Percentiles rank a stretch among this genome's conserved stretches.
Evolutionary conservation across 176 grass and related monocot species (phyloP).

Genomic region (Poa annua): DNA sequence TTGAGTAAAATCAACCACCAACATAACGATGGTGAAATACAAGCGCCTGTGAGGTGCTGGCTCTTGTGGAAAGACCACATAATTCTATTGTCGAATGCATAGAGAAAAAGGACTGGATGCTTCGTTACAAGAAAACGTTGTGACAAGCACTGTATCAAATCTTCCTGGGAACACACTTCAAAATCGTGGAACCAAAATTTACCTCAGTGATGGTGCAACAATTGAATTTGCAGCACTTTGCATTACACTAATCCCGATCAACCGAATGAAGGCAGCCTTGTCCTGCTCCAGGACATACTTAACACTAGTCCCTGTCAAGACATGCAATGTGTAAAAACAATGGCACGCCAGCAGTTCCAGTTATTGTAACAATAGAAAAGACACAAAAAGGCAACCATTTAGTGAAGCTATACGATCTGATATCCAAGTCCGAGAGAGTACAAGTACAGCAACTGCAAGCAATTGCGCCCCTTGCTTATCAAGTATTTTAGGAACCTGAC

Average conservation of each 20-base stretch:
- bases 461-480: constrained; percentile 93
- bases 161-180: constrained; percentile 17
- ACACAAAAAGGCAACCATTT: constrained; percentile 67
- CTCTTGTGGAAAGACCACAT: constrained; percentile 26
- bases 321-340: constrained; percentile 15
- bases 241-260: constrained; percentile 90
- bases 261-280: constrained; percentile 82
- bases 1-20: constrained; percentile 17
- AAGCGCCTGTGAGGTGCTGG: background rate
- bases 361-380: constrained; percentile 19
- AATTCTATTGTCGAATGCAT: background rate
- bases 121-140: background rate
- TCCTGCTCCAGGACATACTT: constrained; percentile 98
- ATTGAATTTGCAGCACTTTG: constrained; percentile 97
- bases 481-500: constrained; percentile 84
- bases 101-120: background rate
- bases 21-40: background rate
- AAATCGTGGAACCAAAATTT: constrained; percentile 16
- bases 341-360: constrained; percentile 17
- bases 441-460: constrained; percentile 84
- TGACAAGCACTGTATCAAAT: background rate
- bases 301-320: constrained; percentile 84
- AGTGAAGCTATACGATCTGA: constrained; percentile 97
- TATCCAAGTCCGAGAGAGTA: constrained; percentile 95
- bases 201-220: constrained; percentile 93